A percentile compares a stretch with the other conserved stretches of the same genome.
phyloP scores from a whole-genome alignment of 148 eudicot genomes.

The Talinum fruticosum region DNA sequence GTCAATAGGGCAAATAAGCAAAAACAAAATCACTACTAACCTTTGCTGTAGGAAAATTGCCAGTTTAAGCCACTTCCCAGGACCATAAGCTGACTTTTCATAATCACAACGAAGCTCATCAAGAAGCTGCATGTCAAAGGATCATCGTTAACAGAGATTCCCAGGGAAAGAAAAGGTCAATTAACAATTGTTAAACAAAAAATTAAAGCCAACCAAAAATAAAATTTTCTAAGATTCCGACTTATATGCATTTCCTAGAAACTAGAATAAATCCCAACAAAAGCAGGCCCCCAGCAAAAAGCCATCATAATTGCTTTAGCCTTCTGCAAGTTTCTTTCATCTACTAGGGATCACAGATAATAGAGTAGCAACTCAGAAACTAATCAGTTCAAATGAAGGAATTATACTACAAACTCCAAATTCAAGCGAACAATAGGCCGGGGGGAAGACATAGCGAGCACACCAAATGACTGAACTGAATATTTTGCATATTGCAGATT shows the following conservation, averaged over 20 bases:
- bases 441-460: not conserved
- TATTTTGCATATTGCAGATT: not conserved
- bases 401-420: not conserved
- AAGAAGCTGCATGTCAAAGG: constrained; percentile 52
- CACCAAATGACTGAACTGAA: not conserved
- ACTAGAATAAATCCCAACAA: not conserved
- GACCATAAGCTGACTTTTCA: constrained; percentile 79
- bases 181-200: not conserved
- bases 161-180: not conserved
- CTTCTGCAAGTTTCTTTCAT: no score
- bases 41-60: constrained; percentile 70
- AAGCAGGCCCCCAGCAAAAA: not conserved
- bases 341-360: no score
- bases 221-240: not conserved
- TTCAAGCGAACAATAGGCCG: not conserved
- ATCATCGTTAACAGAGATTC: not conserved
- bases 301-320: not conserved
- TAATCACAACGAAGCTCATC: constrained; percentile 67
- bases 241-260: not conserved
- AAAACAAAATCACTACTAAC: constrained; percentile 34
- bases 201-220: no score
- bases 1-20: not conserved
- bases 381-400: no score
- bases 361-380: no score
- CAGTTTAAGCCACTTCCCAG: constrained; percentile 85